Conservation (phyloP, 2,329 filamentous ascomycete species). For the Leptographium flavum region DNA sequence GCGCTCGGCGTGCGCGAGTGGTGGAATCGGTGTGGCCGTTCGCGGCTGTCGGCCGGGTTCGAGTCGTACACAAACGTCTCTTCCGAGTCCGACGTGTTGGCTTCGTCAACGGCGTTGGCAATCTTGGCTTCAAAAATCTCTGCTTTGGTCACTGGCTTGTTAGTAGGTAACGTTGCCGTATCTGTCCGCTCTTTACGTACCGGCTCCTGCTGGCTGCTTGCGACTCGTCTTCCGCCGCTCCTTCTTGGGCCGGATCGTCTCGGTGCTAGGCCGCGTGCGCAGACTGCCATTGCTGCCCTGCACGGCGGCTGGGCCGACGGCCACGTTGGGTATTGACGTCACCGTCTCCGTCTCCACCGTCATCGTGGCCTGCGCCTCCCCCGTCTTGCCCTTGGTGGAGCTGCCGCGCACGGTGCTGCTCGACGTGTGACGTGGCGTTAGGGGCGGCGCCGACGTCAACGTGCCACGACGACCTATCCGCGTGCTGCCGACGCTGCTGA, state of each 20-base stretch:
- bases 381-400: constrained; percentile 49
- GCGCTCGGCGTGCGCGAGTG: constrained; percentile 92
- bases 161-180: neutral
- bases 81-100: constrained; percentile 91
- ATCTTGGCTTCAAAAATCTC: constrained; percentile 98
- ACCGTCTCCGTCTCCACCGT: constrained; percentile 97
- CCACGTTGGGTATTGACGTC: constrained; percentile 73
- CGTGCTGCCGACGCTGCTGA: neutral
- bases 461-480: neutral
- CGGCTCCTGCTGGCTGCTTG: constrained; percentile 61
- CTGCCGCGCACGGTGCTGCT: constrained; percentile 27
- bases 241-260: constrained; percentile 89
- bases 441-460: constrained; percentile 21
- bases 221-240: constrained; percentile 70
- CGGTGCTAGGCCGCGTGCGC: constrained; percentile 77
- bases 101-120: constrained; percentile 88
- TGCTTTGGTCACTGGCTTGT: constrained; percentile 55
- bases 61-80: constrained; percentile 99
- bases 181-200: constrained; percentile 43
- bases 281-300: constrained; percentile 58
- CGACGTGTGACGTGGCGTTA: constrained; percentile 52
- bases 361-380: constrained; percentile 78
- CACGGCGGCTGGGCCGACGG: constrained; percentile 50
- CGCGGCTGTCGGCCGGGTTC: constrained; percentile 61
- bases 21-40: constrained; percentile 49